Evolutionary conservation across 371 early-diverging fungal genomes (phyloP).

Genomic region (Gilbertella persicaria): DNA sequence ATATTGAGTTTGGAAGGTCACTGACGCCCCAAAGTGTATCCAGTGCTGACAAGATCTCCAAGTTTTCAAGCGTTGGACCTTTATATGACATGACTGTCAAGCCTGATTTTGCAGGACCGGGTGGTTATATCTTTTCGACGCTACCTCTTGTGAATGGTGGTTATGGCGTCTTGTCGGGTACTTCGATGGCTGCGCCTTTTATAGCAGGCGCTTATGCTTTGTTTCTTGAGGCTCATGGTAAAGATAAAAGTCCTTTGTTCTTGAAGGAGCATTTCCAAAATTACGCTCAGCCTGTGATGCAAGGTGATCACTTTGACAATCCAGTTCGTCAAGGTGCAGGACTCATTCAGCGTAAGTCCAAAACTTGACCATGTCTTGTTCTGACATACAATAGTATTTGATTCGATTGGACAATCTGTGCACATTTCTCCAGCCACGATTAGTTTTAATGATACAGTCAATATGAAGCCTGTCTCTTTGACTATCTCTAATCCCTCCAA

Average conservation of each 20-base stretch:
- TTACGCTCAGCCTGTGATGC: constrained; percentile 37
- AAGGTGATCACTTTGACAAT: constrained; percentile 32
- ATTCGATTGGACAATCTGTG: constrained; percentile 56
- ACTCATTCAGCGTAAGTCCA: constrained; percentile 58
- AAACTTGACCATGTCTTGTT: neutral
- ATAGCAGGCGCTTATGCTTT: constrained; percentile 69
- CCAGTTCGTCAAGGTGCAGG: constrained; percentile 75
- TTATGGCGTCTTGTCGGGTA: constrained; percentile 64
- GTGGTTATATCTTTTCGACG: constrained; percentile 71
- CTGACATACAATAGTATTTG: constrained; percentile 34
- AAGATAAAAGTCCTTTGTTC: constrained; percentile 16
- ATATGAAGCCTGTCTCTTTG: constrained; percentile 21
- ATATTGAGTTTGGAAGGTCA: constrained; percentile 27
- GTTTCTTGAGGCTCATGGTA: constrained; percentile 43
- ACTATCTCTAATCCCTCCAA: constrained; percentile 57
- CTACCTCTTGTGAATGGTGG: constrained; percentile 36
- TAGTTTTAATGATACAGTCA: constrained; percentile 70
- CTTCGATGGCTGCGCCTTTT: constrained; percentile 70
- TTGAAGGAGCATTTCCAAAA: constrained; percentile 50
- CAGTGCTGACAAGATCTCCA: constrained; percentile 35
- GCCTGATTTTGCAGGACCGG: constrained; percentile 65
- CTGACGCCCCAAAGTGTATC: constrained; percentile 60
- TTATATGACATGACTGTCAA: constrained; percentile 30
- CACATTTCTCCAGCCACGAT: constrained; percentile 65
- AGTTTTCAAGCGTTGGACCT: constrained; percentile 46